Percentiles rank a stretch among this genome's conserved stretches.
These are phyloP conservation scores for Priceomyces fermenticarens DNA, from an alignment of 805 yeast genomes.

Conservation along the genomic window DNA sequence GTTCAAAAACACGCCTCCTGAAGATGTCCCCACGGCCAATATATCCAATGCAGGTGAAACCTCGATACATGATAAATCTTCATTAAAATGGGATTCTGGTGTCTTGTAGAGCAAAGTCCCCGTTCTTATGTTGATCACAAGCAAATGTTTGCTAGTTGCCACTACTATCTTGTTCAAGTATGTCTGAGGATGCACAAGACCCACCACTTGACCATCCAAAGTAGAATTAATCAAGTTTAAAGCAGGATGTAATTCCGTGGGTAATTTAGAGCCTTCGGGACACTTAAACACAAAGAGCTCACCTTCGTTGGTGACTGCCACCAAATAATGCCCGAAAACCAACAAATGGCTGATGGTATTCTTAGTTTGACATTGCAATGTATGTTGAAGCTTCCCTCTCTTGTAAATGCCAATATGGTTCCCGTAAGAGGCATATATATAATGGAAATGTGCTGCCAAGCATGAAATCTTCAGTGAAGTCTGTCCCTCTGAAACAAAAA, in stretches of 20 bases:
- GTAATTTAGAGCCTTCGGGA: constrained; percentile 40
- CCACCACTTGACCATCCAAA: constrained; percentile 71
- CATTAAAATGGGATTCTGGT: constrained; percentile 42
- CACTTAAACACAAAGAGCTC: constrained; percentile 55
- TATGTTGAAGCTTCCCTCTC: constrained; percentile 67
- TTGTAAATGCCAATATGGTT: constrained; percentile 71
- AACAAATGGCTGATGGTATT: constrained; percentile 47
- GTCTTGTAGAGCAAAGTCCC: constrained; percentile 67
- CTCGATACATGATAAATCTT: constrained; percentile 63
- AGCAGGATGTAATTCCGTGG: constrained; percentile 66
- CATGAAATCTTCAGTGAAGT: constrained; percentile 68
- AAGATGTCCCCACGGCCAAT: constrained; percentile 69
- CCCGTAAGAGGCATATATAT: constrained; percentile 75
- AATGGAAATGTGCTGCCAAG: constrained; percentile 77
- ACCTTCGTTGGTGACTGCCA: constrained; percentile 47
- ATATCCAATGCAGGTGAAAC: constrained; percentile 85
- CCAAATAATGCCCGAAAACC: constrained; percentile 75
- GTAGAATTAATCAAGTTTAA: constrained; percentile 48
- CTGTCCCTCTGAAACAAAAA: constrained; percentile 82
- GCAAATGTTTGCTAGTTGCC: constrained; percentile 64
- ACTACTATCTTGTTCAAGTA: constrained; percentile 85
- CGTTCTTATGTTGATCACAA: constrained; percentile 72
- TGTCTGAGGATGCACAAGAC: constrained; percentile 80
- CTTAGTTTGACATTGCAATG: constrained; percentile 29
- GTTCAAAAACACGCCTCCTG: constrained; percentile 64